phyloP scores from a whole-genome alignment of 768 basidiomycete genomes.

The Mrakia blollopis region DNA sequence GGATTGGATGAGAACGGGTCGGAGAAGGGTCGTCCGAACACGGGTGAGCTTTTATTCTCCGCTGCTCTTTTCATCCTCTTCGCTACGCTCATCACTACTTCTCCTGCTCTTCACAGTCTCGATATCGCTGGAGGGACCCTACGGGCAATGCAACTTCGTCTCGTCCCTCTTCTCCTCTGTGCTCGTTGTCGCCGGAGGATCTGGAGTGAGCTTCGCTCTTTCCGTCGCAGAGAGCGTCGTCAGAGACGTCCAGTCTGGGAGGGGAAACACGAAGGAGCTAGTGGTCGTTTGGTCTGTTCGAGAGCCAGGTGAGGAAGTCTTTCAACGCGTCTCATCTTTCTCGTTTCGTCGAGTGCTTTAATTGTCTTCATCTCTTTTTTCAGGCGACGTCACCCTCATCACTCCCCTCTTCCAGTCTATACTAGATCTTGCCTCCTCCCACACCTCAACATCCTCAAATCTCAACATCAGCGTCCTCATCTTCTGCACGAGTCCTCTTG shows the following conservation, averaged over 20 bases:
- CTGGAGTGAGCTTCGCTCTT: slow-evolving; percentile 31
- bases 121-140: slow-evolving; percentile 31
- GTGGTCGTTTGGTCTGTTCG: slow-evolving; percentile 31
- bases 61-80: not conserved
- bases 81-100: not conserved
- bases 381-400: slow-evolving; percentile 2
- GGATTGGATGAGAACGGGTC: not conserved
- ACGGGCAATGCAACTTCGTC: slow-evolving; percentile 33
- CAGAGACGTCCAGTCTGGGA: slow-evolving; percentile 27
- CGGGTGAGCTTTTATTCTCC: not conserved
- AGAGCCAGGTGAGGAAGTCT: not conserved
- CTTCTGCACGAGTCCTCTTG: not conserved
- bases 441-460: not conserved
- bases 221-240: slow-evolving; percentile 30
- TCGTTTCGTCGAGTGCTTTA: not conserved
- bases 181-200: slow-evolving; percentile 23
- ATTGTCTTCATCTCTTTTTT: not conserved
- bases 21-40: not conserved
- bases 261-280: slow-evolving; percentile 14
- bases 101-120: not conserved
- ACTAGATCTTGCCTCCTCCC: not conserved
- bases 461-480: slow-evolving; percentile 3
- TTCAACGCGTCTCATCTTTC: not conserved
- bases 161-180: slow-evolving; percentile 29
- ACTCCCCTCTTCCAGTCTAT: not conserved